phyloP scores from a whole-genome alignment of 2,329 filamentous ascomycete genomes.

The Colletotrichum musae region DNA sequence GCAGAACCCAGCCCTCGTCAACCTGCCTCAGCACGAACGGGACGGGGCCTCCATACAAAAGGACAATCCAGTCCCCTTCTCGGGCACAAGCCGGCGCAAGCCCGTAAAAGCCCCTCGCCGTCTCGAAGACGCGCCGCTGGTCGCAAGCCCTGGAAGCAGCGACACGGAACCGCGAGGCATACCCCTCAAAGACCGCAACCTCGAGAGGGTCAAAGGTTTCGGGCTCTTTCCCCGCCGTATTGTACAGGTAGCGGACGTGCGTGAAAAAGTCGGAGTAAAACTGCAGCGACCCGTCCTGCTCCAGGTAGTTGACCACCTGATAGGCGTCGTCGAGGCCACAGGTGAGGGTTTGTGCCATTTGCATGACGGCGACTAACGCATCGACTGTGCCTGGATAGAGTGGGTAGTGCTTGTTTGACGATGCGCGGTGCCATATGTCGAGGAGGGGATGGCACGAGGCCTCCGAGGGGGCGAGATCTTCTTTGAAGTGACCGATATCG shows the following conservation, averaged over 20 bases:
- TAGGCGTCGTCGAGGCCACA: constrained; percentile 14
- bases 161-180: constrained; percentile 2
- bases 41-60: constrained; percentile 3
- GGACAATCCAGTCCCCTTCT: constrained; percentile 10
- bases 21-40: constrained; percentile 19
- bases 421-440: constrained; percentile 12
- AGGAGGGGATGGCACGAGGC: constrained; percentile 8
- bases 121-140: constrained; percentile 20
- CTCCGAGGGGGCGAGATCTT: background rate
- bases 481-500: constrained; percentile 17
- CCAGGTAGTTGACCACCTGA: background rate
- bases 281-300: background rate
- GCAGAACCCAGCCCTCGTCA: background rate
- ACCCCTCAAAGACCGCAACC: background rate
- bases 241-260: background rate
- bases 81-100: constrained; percentile 14
- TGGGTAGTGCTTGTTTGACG: constrained; percentile 8
- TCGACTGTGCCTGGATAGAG: background rate
- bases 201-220: constrained; percentile 8
- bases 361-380: background rate
- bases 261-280: constrained; percentile 22
- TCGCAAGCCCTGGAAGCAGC: constrained; percentile 24
- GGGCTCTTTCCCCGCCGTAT: background rate
- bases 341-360: constrained; percentile 21
- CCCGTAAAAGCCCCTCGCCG: constrained; percentile 10